Base-by-base conservation (phyloP, 78 protist species). In the Speleostelium caveatum region DNA sequence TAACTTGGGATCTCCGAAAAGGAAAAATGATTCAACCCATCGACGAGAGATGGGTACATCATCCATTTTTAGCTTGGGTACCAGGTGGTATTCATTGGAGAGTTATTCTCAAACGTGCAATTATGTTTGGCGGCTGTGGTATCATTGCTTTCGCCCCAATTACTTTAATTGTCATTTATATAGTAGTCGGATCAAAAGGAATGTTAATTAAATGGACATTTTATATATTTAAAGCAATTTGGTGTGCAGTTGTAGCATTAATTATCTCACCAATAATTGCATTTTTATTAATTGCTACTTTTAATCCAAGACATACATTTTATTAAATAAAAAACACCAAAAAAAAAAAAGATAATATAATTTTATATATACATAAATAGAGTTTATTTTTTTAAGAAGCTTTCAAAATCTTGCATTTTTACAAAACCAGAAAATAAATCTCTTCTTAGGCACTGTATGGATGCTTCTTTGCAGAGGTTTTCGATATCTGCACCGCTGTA, bases 401-500 rank as follows among this genome's bases (percentile, higher is more conserved):
- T 14, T 1, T 19, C 22, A 80, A 80, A 80, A 59, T 80, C 78
- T 55, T 26, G 6, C 71, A 58, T 51, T 30, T 17, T n/a, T 12
- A 80, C 76, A 12, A n/a, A 6, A 8, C 78, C 90, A 58, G n/a
- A 28, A 1, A 28, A 35, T 39, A 80, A 22, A 59, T 87, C 77
- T 51, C 86, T 63, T 63, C 95, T 32, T 71, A 93, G 22, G 24
- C 72, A 71, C 21, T 35, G 49, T 59, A 88, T 17, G 19, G 97
- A 94, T 7, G 97, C 97, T 42, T 96, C 97, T 26, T 87, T 28
- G 67, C 94, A 91, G 14, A 97, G 51, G 1, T 88, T 85, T 35
- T 75, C 85, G 14, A 97, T 53, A 62, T 97, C 98, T 1, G 97
- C 95, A 30, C 98, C 98, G 35, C 73, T 73, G 61, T 35, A 92